Base-by-base conservation (phyloP, 257 asterid genomes). In the Penstemon barbatus region DNA sequence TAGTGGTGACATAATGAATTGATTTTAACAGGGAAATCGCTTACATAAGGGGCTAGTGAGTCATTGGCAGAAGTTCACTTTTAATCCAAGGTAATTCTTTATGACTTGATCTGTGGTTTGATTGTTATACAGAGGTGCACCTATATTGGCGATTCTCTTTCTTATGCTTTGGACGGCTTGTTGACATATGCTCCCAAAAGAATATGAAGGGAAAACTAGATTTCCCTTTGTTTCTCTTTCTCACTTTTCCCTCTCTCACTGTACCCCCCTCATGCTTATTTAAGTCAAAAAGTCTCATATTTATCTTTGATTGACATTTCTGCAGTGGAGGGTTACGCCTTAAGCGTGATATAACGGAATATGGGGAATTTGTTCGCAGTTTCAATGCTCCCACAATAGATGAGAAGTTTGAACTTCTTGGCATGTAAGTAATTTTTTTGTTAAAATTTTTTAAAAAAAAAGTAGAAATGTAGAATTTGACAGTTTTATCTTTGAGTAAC, bases 281-380 rank as follows among this genome's bases (percentile, higher is more conserved):
- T 43, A n/a, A 7, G 53, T 25, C 44, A 37, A 45, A 48, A 43
- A 36, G 25, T 42, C 63, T 69, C 18, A 44, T 66, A 33, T 52
- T 45, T 56, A 43, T 56, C 41, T 49, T 73, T 57, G 18, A 63
- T 19, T 55, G n/a, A 67, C 63, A 48, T 54, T 53, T 74, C 43
- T 79, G 73, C 74, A 94, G 99, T 77, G 99, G 99, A 75, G 99
- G 99, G 64, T 71, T 94, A 78, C 89, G 97, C 68, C 88, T 94
- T 79, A 94, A 94, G 80, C 99, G 99, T 81, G 99, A 94, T 69
- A 89, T 94, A 75, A 94, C 99, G 3, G 99, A 94, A 81, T 94
- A 94, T 68, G 97, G 95, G 70, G 99, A 94, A 84, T 94, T 89
- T 59, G 91, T 91, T 63, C 97, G 99, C 52, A 89, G 96, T 72